phyloP scores from a whole-genome alignment of 345 rosid genomes.

The Arabidopsis suecica region DNA sequence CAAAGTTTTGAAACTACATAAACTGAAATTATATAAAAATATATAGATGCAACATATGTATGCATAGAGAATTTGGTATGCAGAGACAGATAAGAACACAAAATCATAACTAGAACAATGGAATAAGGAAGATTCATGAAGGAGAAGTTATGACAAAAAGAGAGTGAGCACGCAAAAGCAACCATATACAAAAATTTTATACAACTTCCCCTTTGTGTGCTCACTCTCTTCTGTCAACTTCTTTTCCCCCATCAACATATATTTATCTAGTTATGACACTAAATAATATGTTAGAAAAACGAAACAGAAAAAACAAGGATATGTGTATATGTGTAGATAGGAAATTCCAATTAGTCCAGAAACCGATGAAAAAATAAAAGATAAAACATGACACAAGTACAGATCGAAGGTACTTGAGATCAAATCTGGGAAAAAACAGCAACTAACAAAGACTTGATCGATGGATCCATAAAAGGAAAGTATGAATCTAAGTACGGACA shows the following conservation, averaged over 20 bases:
- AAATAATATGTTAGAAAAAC: neutral
- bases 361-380: slow-evolving; percentile 25
- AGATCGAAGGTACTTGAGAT: slow-evolving; percentile 41
- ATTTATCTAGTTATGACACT: neutral
- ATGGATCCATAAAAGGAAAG: slow-evolving; percentile 36
- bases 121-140: slow-evolving; percentile 30
- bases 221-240: slow-evolving; percentile 51
- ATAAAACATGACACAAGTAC: slow-evolving; percentile 36
- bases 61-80: neutral
- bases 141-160: slow-evolving; percentile 41
- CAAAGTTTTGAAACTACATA: slow-evolving; percentile 9
- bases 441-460: slow-evolving; percentile 28
- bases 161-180: slow-evolving; percentile 48
- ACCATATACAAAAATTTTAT: slow-evolving; percentile 24
- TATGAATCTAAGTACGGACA: slow-evolving; percentile 37
- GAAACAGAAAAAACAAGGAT: neutral
- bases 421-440: slow-evolving; percentile 37
- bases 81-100: neutral
- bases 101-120: neutral
- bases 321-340: neutral
- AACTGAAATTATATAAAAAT: neutral
- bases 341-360: slow-evolving; percentile 10
- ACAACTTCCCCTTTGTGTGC: slow-evolving; percentile 45
- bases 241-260: slow-evolving; percentile 36
- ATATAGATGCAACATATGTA: slow-evolving; percentile 15